phyloP scores from a whole-genome alignment of 345 rosid species.

The Eucalyptus virginea region DNA sequence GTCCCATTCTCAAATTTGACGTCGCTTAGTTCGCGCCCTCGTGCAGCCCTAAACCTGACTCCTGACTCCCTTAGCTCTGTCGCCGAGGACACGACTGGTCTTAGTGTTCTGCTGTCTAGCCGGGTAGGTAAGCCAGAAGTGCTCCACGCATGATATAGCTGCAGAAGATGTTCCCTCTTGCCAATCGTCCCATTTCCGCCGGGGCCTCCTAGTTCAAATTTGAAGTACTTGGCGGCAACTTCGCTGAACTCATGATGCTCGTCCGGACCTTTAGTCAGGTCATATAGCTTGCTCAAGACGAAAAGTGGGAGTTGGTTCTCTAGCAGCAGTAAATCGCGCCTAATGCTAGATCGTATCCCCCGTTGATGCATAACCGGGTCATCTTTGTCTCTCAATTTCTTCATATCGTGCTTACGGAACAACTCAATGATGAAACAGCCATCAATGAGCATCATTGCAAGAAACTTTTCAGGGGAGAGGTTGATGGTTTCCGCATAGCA shows the following conservation, averaged over 20 bases:
- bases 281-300: too few species aligned
- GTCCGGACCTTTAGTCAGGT: background rate
- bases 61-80: fast-evolving
- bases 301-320: background rate
- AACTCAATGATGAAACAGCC: background rate
- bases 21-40: fast-evolving
- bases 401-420: too few species aligned
- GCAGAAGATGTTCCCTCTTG: background rate
- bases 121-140: too few species aligned
- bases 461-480: background rate
- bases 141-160: fast-evolving
- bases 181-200: fast-evolving
- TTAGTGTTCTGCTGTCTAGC: too few species aligned
- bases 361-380: fast-evolving
- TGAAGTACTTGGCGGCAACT: fast-evolving
- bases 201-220: fast-evolving
- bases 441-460: too few species aligned
- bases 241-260: fast-evolving
- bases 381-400: too few species aligned
- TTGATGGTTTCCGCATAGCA: background rate
- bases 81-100: background rate
- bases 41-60: too few species aligned
- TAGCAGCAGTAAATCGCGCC: background rate
- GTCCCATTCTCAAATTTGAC: background rate
- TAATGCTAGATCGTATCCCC: fast-evolving